Evolutionary conservation across 2,329 filamentous ascomycete genomes (phyloP), one percentile per base, ranked within the genome.

Genomic region (Acephala macrosclerotiorum): DNA sequence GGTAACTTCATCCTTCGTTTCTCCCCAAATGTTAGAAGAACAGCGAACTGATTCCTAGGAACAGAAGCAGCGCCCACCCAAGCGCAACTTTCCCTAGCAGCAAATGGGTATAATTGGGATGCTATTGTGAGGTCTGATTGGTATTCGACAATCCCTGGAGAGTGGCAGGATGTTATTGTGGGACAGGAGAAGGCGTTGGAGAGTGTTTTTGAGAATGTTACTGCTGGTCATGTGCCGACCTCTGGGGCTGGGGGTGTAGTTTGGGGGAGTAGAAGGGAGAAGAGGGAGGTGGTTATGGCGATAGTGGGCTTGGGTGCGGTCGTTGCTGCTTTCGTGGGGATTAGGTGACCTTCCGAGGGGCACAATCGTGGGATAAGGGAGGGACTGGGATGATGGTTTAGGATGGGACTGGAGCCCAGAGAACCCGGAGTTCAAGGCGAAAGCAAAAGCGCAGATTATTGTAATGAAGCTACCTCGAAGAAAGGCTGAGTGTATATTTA

Each of bases 191-290:
- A 38, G 29, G 33, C 29, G 4, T 16, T 57, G 55, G 29, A 57
- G 55, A 38, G 55, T 38, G 33, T 40, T 36, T 38, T 38, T 57
- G 55, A 57, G n/a, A 57, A 57, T 47, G n/a, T 42, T 59, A 45
- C 57, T 25, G 56, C 6, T 5, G 8, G 5, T 5, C 36, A 47
- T 25, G 22, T 29, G 49, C 25, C 7, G 35, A 9, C 38, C 9
- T 33, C 4, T 22, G 49, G 25, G 26, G 22, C 11, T 29, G 25
- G 25, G 49, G 9, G 11, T 12, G 47, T 3, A 18, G 49, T 12
- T 16, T 22, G 49, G 18, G 7, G 7, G 45, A 49, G 22, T n/a
- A n/a, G n/a, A n/a, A 20, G 47, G 8, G 9, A 12, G 47, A 18
- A 22, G 20, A 26, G 18, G 18, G 49, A 12, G 25, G 25, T 16